Evolutionary conservation across 2,329 filamentous ascomycete genomes (phyloP), one percentile per base, ranked within the genome.

Genomic region (Microcyclospora pomicola): DNA sequence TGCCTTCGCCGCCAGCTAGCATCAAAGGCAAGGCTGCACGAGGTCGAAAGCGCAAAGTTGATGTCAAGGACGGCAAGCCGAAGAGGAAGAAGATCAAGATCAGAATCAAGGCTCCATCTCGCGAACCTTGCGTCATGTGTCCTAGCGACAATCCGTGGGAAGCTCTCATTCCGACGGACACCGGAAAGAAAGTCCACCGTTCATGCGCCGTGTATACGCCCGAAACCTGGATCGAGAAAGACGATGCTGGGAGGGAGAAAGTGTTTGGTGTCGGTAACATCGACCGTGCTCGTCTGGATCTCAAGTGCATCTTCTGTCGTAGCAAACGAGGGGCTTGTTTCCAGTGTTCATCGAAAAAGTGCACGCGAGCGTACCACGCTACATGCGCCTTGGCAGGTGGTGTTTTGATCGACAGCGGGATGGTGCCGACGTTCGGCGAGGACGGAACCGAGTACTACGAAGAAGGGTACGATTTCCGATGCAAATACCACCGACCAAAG

Each of bases 261-360:
- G 73, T 95, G 15, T 81, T 73, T 48, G 88, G 92, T 48, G 73
- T 86, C 36, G 72, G 74, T n/a, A 75, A 75, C 43, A 86, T 96
- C 48, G 78, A 82, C 55, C 88, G 91, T 59, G 84, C 82, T 39
- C 82, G 88, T 14, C 66, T 93, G 49, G 86, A 92, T 16, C 77
- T 96, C 49, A 94, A 93, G 60, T 98, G 91, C 59, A 77, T 93
- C 44, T 94, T 84, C 63, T 98, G 91, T 56, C 83, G 87, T 27
- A 92, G 86, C 27, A 92, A 91, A 60, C 82, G 82, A 40, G 91
- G 91, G n/a, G 85, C 85, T 12, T 95, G 88, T 62, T 92, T 98
- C 64, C 88, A 96, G 59, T 98, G 91, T 61, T 92, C 85, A 1
- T 80, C 85, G 49, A 88, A 87, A 66, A 96, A 94, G 59, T 98